phyloP scores from a whole-genome alignment of 768 basidiomycete species.

The Dictyophora rubrovolvata region DNA sequence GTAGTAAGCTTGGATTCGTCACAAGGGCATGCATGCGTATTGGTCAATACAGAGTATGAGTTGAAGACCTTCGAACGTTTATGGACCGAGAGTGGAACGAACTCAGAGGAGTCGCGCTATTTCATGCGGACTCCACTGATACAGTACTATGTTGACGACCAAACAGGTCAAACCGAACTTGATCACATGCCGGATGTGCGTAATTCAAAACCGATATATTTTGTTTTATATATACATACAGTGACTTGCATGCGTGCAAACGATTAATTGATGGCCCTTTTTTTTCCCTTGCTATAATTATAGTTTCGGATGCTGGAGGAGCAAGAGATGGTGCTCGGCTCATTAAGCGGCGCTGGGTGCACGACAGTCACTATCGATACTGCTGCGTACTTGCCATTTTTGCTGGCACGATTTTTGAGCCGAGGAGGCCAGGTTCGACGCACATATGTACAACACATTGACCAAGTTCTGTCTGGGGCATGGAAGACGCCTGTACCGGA shows the following conservation, averaged over 20 bases:
- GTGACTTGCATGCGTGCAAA: not conserved
- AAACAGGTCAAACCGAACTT: not conserved
- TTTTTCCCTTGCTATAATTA: constrained; percentile 19
- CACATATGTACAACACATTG: constrained; percentile 54
- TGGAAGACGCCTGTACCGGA: constrained; percentile 30
- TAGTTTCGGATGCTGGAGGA: constrained; percentile 30
- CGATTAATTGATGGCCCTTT: constrained; percentile 36
- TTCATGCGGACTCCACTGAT: not conserved
- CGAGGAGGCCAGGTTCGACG: constrained; percentile 55
- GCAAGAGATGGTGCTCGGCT: constrained; percentile 31
- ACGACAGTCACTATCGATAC: constrained; percentile 61
- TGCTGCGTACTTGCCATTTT: constrained; percentile 51
- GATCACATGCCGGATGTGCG: constrained; percentile 8
- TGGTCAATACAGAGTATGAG: constrained; percentile 1
- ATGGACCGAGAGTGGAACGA: not conserved
- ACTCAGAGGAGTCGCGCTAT: not conserved
- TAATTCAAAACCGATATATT: not conserved
- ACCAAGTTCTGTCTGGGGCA: constrained; percentile 55
- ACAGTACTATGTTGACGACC: not conserved
- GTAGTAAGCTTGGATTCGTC: constrained; percentile 6
- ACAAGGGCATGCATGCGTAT: too few relatives aligned
- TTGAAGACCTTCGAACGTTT: constrained; percentile 2
- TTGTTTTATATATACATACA: constrained; percentile 28
- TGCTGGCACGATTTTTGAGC: constrained; percentile 46
- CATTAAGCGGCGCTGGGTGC: constrained; percentile 46